Evolutionary conservation across 2,329 filamentous ascomycete genomes (phyloP).

Genomic region (Fusarium sp.): DNA sequence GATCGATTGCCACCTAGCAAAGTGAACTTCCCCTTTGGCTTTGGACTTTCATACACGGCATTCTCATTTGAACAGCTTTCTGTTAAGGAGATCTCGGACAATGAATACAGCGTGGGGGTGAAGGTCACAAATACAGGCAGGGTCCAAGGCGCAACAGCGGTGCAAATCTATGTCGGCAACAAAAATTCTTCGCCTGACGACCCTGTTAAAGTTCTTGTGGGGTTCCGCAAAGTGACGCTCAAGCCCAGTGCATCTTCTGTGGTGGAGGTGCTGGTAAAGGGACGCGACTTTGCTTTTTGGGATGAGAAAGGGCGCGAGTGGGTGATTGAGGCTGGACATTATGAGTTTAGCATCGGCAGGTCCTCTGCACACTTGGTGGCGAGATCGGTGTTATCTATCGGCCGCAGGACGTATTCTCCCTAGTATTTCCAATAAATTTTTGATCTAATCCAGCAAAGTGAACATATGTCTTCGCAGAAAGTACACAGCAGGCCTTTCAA

Average conservation of each 20-base stretch:
- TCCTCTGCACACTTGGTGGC: conserved; percentile 24
- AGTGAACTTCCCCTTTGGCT: conserved; percentile 33
- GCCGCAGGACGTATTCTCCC: too few relatives aligned
- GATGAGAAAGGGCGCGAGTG: conserved; percentile 19
- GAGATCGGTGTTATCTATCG: conserved; percentile 25
- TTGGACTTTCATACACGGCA: conserved; percentile 29
- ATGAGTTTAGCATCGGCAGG: conserved; percentile 32
- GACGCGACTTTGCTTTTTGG: conserved; percentile 17
- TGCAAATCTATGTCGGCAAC: conserved; percentile 66
- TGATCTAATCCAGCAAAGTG: too few relatives aligned
- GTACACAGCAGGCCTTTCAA: too few relatives aligned
- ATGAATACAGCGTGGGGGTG: conserved; percentile 57
- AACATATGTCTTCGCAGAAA: too few relatives aligned
- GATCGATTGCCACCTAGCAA: conserved; percentile 60
- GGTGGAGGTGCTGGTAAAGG: conserved; percentile 4
- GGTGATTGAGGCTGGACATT: conserved; percentile 27
- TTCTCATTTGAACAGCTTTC: conserved; percentile 50
- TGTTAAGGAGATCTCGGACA: background rate
- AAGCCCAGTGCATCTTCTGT: conserved; percentile 24
- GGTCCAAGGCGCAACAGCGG: conserved; percentile 64
- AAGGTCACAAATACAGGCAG: conserved; percentile 71
- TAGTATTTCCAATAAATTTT: too few relatives aligned
- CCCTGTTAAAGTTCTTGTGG: conserved; percentile 43
- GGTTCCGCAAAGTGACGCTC: background rate
- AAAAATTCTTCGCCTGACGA: conserved; percentile 9